Evolutionary conservation across 1,284 basidiomycete species (phyloP).

Genomic region (Vanrija sp.): DNA sequence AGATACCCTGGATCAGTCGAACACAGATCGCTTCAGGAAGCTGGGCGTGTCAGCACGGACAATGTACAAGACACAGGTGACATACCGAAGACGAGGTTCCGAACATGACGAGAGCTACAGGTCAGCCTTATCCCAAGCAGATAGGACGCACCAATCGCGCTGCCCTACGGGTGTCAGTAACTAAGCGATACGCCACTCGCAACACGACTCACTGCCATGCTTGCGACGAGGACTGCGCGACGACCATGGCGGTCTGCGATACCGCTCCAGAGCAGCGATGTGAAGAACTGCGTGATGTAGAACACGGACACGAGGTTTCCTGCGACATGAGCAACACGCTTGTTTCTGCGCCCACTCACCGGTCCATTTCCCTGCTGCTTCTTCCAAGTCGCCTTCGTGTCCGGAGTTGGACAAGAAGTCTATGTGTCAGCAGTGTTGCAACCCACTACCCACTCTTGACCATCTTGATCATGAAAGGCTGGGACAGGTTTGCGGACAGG

Average conservation of each 20-base stretch:
- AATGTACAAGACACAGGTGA: background rate
- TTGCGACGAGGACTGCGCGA: slow-evolving; percentile 77
- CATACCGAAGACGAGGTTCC: slow-evolving; percentile 69
- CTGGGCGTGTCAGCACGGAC: slow-evolving; percentile 16
- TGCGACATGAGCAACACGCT: slow-evolving; percentile 12
- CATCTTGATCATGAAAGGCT: slow-evolving; percentile 87
- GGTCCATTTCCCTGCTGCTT: slow-evolving; percentile 42
- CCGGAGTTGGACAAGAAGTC: slow-evolving; percentile 28
- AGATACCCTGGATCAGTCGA: slow-evolving; percentile 89
- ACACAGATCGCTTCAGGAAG: slow-evolving; percentile 80
- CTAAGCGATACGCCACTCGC: background rate
- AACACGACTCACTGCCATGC: slow-evolving; percentile 71
- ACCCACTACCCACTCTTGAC: slow-evolving; percentile 62
- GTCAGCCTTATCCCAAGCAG: slow-evolving; percentile 1
- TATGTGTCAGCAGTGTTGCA: slow-evolving; percentile 11
- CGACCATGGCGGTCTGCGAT: slow-evolving; percentile 87
- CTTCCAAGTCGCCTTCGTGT: slow-evolving; percentile 45
- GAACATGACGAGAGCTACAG: slow-evolving; percentile 62
- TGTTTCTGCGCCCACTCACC: background rate
- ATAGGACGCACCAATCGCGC: slow-evolving; percentile 30
- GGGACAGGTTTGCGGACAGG: slow-evolving; percentile 82
- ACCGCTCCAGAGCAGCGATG: slow-evolving; percentile 87
- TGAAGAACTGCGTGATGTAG: slow-evolving; percentile 67
- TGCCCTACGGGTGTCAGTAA: slow-evolving; percentile 29
- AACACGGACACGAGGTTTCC: slow-evolving; percentile 52